Evolutionary conservation across 768 basidiomycete species (phyloP), one percentile per base, ranked within the genome.

Genomic region (Pisolithus tinctorius): DNA sequence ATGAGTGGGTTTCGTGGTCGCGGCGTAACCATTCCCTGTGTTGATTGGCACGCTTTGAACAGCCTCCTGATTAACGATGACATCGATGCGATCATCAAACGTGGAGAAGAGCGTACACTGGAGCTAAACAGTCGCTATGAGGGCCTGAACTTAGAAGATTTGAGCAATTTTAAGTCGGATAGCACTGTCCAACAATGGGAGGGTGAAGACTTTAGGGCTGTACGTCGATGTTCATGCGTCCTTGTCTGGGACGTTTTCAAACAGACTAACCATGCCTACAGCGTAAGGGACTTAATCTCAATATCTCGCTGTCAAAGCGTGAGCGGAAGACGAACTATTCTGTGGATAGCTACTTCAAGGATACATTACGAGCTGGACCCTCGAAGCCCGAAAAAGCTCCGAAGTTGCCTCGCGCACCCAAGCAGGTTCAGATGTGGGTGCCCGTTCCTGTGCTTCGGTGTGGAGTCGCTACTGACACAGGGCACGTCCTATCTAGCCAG

Each of bases 161-260:
- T 98, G 31, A 94, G 88, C 64, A 97, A 91, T 72, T 99, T 98
- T 80, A 95, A 96, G 69, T 85, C 90, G 7, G 93, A 97, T 58
- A 86, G 85, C 26, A 86, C 85, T 23, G 81, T 93, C 30, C 89
- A 93, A 57, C 88, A 90, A 59, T 96, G 93, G 93, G 93, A 97
- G 60, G 93, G 93, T 31, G 91, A 96, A 66, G 92, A 95, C 61
- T 97, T 93, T 69, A 74, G 86, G 26, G 65, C 79, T 16, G 85
- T 87, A 58, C 48, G 80, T 66, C 7, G n/a, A 29, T 45, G 20
- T 45, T 29, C 41, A 23, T 26, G 9, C 20, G 41, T 17, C 8
- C n/a, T 45, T 39, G 31, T 27, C 26, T 17, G 3, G n/a, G 20
- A 40, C 17, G 17, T 5, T 41, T 7, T 9, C 40, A 41, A 14